Conservation (phyloP, 768 basidiomycete genomes). For the Amanita pallidorosea region DNA sequence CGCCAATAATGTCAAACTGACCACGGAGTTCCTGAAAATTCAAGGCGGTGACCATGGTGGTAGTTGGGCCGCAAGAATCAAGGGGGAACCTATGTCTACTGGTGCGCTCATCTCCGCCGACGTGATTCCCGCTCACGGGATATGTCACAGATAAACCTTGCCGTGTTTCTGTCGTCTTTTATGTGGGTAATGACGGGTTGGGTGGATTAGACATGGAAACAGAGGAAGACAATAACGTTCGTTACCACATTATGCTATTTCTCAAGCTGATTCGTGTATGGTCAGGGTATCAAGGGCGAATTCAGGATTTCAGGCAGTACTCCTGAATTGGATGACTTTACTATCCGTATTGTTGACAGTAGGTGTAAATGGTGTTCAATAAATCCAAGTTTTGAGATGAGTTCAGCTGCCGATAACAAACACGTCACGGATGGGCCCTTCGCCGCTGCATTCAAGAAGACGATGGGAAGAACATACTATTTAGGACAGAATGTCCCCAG, state of each 20-base stretch:
- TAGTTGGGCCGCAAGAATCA: slow-evolving; percentile 81
- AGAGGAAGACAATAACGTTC: slow-evolving; percentile 63
- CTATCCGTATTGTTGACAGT: slow-evolving; percentile 74
- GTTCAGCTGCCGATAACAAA: slow-evolving; percentile 45
- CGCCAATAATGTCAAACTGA: slow-evolving; percentile 75
- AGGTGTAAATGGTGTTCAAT: slow-evolving; percentile 2
- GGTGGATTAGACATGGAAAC: slow-evolving; percentile 76
- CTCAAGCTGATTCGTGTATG: background rate
- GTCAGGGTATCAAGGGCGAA: slow-evolving; percentile 64
- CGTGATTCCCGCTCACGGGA: slow-evolving; percentile 2
- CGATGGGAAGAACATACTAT: slow-evolving; percentile 63
- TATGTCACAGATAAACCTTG: slow-evolving; percentile 31
- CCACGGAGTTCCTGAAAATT: slow-evolving; percentile 81
- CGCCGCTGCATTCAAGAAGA: slow-evolving; percentile 43
- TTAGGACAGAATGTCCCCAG: slow-evolving; percentile 48
- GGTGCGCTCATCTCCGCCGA: slow-evolving; percentile 28
- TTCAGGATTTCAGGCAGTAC: slow-evolving; percentile 64
- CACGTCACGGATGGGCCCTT: slow-evolving; percentile 46
- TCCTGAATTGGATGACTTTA: slow-evolving; percentile 75
- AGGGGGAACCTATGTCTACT: slow-evolving; percentile 63
- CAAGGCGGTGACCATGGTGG: slow-evolving; percentile 75
- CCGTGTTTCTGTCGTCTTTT: slow-evolving; percentile 73
- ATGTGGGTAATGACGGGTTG: slow-evolving; percentile 79
- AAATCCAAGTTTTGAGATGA: background rate
- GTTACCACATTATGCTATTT: slow-evolving; percentile 11